Percentiles rank a stretch among this genome's conserved stretches.
These are phyloP conservation scores for Escallonia herrerae DNA, from an alignment of 129 eudicot genomes.

Conservation along the genomic window DNA sequence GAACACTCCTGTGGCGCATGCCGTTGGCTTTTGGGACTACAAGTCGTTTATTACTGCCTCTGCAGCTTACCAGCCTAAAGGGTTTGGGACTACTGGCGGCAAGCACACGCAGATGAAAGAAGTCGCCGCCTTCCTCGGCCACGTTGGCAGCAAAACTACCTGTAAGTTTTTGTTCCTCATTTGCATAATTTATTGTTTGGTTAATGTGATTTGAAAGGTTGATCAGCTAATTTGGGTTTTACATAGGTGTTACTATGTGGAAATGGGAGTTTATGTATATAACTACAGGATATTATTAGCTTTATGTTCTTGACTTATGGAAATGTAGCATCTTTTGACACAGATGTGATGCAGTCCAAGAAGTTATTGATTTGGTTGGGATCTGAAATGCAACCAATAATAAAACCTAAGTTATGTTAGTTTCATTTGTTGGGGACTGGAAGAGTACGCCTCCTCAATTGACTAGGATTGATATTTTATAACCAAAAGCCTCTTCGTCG, in stretches of 20 bases:
- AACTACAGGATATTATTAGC: too few relatives aligned
- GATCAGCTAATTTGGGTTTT: background rate
- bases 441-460: background rate
- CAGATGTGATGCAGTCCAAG: too few relatives aligned
- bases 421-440: background rate
- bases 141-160: conserved; percentile 84
- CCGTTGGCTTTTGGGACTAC: conserved; percentile 88
- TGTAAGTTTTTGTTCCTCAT: conserved; percentile 37
- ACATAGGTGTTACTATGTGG: background rate
- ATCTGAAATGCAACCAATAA: too few relatives aligned
- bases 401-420: too few relatives aligned
- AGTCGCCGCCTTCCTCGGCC: conserved; percentile 83
- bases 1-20: conserved; percentile 72
- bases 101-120: conserved; percentile 73
- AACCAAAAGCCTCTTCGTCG: too few relatives aligned
- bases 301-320: too few relatives aligned
- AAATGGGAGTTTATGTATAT: too few relatives aligned
- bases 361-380: too few relatives aligned
- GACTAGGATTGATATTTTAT: background rate
- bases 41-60: conserved; percentile 72
- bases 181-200: background rate
- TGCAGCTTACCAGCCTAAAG: conserved; percentile 58
- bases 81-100: conserved; percentile 92
- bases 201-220: background rate
- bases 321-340: too few relatives aligned